Evolutionary conservation across 1,284 basidiomycete species (phyloP).

Genomic region (Lignosus rhinocerotis): DNA sequence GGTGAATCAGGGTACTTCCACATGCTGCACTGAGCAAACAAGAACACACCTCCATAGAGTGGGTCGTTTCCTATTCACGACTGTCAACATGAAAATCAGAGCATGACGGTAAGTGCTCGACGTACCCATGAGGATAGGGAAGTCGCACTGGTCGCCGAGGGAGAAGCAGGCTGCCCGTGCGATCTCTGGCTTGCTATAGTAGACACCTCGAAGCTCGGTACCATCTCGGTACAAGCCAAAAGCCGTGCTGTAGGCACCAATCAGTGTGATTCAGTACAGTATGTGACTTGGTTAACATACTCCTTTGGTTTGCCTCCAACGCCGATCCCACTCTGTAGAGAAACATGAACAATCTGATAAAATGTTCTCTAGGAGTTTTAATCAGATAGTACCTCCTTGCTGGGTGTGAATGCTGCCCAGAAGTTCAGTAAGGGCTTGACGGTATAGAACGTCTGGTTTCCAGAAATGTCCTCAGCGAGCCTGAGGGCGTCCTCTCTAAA

Average conservation of each 20-base stretch:
- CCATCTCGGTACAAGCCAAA: slow-evolving; percentile 82
- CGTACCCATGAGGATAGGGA: slow-evolving; percentile 75
- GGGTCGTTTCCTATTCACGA: slow-evolving; percentile 68
- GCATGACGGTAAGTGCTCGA: background rate
- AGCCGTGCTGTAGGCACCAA: slow-evolving; percentile 50
- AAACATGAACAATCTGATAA: background rate
- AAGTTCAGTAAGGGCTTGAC: slow-evolving; percentile 80
- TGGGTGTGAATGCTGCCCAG: slow-evolving; percentile 80
- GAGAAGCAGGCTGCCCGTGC: slow-evolving; percentile 71
- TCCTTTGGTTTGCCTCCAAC: slow-evolving; percentile 67
- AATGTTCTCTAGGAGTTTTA: background rate
- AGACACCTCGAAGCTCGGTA: slow-evolving; percentile 78
- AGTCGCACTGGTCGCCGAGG: slow-evolving; percentile 70
- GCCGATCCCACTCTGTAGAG: slow-evolving; percentile 71
- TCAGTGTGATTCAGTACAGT: no score
- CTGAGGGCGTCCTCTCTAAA: slow-evolving; percentile 70
- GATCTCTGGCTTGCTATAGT: slow-evolving; percentile 65
- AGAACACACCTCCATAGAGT: slow-evolving; percentile 69
- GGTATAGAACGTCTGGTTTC: slow-evolving; percentile 75
- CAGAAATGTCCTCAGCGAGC: slow-evolving; percentile 69
- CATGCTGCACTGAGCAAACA: background rate
- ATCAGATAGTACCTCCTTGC: slow-evolving; percentile 52
- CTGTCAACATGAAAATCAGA: background rate
- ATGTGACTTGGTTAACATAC: slow-evolving; percentile 33
- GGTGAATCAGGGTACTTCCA: background rate